phyloP scores from a whole-genome alignment of 768 basidiomycete genomes.

The Nidularia pulvinata region DNA sequence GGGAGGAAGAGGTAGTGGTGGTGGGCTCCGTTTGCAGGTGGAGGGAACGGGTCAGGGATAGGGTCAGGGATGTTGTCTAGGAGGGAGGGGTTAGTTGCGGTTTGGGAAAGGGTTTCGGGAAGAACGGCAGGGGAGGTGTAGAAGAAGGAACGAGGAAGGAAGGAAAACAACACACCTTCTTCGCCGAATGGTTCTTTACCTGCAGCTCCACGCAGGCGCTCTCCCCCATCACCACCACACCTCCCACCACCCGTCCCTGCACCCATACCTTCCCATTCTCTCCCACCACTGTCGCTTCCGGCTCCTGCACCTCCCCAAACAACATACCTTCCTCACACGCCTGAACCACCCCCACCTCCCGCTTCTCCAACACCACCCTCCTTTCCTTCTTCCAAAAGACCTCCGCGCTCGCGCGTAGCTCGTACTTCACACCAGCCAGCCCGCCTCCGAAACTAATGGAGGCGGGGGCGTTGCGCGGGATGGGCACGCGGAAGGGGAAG shows the following conservation, averaged over 20 bases:
- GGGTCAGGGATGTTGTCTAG: too few relatives aligned
- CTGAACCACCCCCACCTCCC: conserved; percentile 67
- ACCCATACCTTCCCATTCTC: conserved; percentile 84
- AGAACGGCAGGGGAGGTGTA: too few relatives aligned
- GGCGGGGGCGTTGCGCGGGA: conserved; percentile 67
- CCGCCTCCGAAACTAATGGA: conserved; percentile 72
- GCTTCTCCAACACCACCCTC: conserved; percentile 62
- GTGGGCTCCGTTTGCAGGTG: too few relatives aligned
- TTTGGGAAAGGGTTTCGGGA: too few relatives aligned
- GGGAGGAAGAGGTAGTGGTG: too few relatives aligned
- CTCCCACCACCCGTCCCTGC: conserved; percentile 65
- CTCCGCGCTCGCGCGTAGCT: conserved; percentile 69
- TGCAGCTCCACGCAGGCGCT: conserved; percentile 73
- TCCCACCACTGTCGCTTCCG: conserved; percentile 65
- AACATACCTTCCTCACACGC: conserved; percentile 32
- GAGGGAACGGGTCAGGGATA: too few relatives aligned
- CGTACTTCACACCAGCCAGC: conserved; percentile 70
- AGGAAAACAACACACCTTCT: conserved; percentile 52
- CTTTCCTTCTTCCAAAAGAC: conserved; percentile 79
- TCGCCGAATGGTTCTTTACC: conserved; percentile 80
- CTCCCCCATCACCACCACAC: conserved; percentile 64
- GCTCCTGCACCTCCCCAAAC: conserved; percentile 27
- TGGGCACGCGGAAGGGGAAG: conserved; percentile 78
- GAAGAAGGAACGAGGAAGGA: background rate
- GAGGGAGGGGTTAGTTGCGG: background rate